Conservation (phyloP, 306 rosid species). For the Abrus pulchellus region DNA sequence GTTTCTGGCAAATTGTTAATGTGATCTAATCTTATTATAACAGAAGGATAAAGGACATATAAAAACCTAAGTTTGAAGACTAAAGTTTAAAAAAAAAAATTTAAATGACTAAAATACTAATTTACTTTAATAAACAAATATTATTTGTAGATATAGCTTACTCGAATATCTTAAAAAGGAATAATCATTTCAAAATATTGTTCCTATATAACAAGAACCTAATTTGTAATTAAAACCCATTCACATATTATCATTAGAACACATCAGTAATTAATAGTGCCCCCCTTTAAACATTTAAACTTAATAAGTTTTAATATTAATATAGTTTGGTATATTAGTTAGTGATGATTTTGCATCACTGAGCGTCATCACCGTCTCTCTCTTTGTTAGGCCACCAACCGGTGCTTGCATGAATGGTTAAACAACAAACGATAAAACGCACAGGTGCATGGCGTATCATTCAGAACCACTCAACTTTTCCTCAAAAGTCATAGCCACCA, state of each 20-base stretch:
- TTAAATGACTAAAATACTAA: too few species aligned
- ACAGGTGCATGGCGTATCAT: constrained; percentile 21
- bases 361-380: constrained; percentile 1
- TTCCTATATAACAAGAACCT: not conserved
- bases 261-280: not conserved
- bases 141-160: not conserved
- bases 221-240: not conserved
- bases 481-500: constrained; percentile 32
- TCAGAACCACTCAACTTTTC: constrained; percentile 29
- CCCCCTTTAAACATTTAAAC: not conserved
- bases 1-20: too few species aligned
- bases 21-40: too few species aligned
- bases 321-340: constrained; percentile 46
- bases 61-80: too few species aligned
- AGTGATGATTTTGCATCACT: constrained; percentile 31
- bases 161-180: not conserved
- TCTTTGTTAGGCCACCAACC: constrained; percentile 68
- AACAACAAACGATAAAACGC: constrained; percentile 23
- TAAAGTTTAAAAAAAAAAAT: too few species aligned
- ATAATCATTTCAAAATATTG: not conserved
- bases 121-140: not conserved
- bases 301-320: constrained; percentile 7
- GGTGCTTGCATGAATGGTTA: constrained; percentile 43
- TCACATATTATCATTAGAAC: not conserved
- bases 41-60: too few species aligned